Evolutionary conservation across 1,284 basidiomycete genomes (phyloP), one percentile per base, ranked within the genome.

Genomic region (Ganoderma sinense): DNA sequence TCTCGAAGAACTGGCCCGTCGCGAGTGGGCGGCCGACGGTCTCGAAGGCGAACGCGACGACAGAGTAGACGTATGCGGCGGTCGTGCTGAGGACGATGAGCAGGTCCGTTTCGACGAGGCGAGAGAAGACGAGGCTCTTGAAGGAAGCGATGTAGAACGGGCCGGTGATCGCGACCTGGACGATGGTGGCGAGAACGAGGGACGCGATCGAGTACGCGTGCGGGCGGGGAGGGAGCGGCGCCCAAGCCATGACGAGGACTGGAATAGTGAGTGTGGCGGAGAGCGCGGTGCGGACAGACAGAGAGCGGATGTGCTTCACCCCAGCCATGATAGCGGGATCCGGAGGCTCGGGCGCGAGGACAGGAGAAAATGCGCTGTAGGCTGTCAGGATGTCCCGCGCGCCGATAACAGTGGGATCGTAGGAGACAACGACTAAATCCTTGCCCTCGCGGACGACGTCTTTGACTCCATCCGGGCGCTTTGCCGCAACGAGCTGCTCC

Each of bases 181-280:
- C 82, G 66, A 82, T 69, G 1, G 84, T 83, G 16, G 84, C 81
- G 26, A 86, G 78, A 4, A 78, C 77, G 53, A 85, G 78, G 8
- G 82, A 84, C 5, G 80, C 76, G 43, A 80, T 80, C 31, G 80
- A 78, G 65, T 84, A 84, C 2, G 77, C 75, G 62, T 75, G 74
- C 2, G 81, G 78, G 58, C 77, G 76, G 45, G 73, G 64, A 10
- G 80, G 81, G 14, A 85, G 78, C 2, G 81, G 80, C 4, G 84
- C 83, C 85, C 85, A 86, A 1, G 84, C 78, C 74, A 86, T 78
- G 41, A 86, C 75, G 11, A 86, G 79, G 16, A 87, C 82, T 0
- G 85, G 85, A 43, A 85, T 79, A 23, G 82, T 82, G 29, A 85
- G 75, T n/a, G 78, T n/a, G 14, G 77, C 77, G 8, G 81, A 83